Base-by-base conservation (phyloP, 495 filamentous ascomycete species). In the Annulohypoxylon nitens region DNA sequence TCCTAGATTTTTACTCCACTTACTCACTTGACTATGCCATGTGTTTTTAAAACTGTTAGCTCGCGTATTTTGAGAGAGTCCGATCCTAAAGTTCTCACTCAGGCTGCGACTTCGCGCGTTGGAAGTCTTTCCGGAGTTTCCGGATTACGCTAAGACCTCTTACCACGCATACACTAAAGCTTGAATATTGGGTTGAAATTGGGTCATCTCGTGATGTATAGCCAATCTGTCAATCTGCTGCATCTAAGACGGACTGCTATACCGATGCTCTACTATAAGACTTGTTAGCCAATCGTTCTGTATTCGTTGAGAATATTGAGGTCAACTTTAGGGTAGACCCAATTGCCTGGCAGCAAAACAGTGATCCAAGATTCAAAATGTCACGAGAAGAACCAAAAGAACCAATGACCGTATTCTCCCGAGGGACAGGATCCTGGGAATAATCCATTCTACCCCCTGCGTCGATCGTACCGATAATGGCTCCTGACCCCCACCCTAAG, bases 381-480 rank as follows among this genome's bases (percentile, higher is more conserved):
- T 57, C 39, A 60, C 33, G 16, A 60, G 50, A 26, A 25, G 43
- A 67, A 63, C 61, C 66, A 67, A 63, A 26, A 25, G 43, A 67
- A 63, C 65, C 66, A 67, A 67, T 67, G 5, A 57, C 59, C 36
- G 25, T 41, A 33, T 34, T 53, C 67, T 64, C 61, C 72, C 67
- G 58, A 68, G 63, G 51, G 48, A 59, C 64, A 57, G 61, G 67
- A 57, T 62, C 64, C 23, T 67, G 72, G 72, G 54, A 75, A 75
- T 71, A 71, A 68, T n/a, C 34, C 45, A 68, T 59, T 47, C 25
- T 36, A 51, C 50, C 72, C 72, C 72, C 72, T 75, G 72, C 48
- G 72, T 75, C 72, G 72, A 75, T 71, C 72, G 59, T 71, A 62
- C 68, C 60, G 54, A 67, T 64, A 67, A 57, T 63, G 57, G 62